Base-by-base conservation (phyloP, 306 rosid species). In the Canavalia gladiata region DNA sequence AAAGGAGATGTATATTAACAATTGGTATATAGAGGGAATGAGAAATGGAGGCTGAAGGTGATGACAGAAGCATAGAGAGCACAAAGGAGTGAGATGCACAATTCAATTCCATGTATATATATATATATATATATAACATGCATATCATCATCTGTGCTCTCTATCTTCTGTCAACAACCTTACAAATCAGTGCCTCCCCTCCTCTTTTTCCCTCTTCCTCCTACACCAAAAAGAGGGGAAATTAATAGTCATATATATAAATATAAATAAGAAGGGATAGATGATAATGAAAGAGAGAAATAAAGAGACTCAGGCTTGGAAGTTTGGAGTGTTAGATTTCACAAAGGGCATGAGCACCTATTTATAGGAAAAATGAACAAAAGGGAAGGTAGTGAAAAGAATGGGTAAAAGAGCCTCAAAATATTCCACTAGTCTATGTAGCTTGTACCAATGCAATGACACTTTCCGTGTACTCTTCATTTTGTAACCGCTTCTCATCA, bases 151-250 rank as follows among this genome's bases (percentile, higher is more conserved):
- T 95, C 97, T 84, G 98, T 95, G 98, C 98, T 92, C 98, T 95
- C 98, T 95, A 95, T 95, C 98, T 95, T 95, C 98, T 92, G 97
- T 95, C 98, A 95, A 89, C 97, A 84, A 63, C 91, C 84, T 81
- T 78, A 9, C 51, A 13, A 45, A 25, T 13, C 10, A 68, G 39
- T 43, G 39, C 37, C 73, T 68, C 73, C 72, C 1, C 43, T 50
- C 18, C 37, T 8, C 37, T 1, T 25, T 67, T 35, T 34, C 8
- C 51, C 33, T 30, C 1, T 34, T 34, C 45, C 67, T 29, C 39
- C 39, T 6, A 41, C 43, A 2, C 2, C 10, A 3, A 10, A 13
- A 3, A 13, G 66, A 9, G n/a, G 25, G 29, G 30, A 64, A 2
- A 49, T 0, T 30, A 39, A 11, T 7, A 62, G 41, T 47, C 43